Base-by-base conservation (phyloP, 345 rosid genomes). In the Sonneratia alba region DNA sequence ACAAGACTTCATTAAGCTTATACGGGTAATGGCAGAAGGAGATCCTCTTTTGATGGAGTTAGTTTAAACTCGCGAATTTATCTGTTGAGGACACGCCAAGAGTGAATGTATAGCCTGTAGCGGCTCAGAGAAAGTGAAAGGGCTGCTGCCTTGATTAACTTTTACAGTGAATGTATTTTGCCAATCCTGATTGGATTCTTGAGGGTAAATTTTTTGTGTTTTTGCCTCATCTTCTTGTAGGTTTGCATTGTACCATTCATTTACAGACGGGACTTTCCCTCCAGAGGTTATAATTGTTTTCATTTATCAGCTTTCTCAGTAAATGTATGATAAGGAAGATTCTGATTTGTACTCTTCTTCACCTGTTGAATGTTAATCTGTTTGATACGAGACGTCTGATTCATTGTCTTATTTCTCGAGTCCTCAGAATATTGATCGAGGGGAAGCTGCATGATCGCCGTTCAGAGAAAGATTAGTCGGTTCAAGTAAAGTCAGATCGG, bases 1-100 rank as follows among this genome's bases (percentile, higher is more conserved):
- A 69, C 93, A 84, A 75, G 98, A 95, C 79, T 95, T 95, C 81
- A 90, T 95, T 75, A 90, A 89, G 83, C 77, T 95, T 72, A 85
- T 89, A 66, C 85, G 91, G 82, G 80, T 81, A 80, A 95, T 95
- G 99, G 98, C 94, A 6, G 96, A 89, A 82, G 99, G 99, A 9
- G 99, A 95, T 78, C 97, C 97, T 49, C 85, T 95, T 36, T 77
- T 95, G 56, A 85, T 90, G 98, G 99, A 95, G 73, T 70, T 95
- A 55, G 87, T 88, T 79, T 95, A 85, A 94, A 75, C 82, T 73
- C 42, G 36, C 69, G 53, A 42, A 53, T 45, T 24, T 38, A 53
- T n/a, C 66, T 14, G 68, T 61, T 55, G 16, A 66, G 36, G 43
- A 48, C 66, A 55, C 67, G 24, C n/a, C 49, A 34, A 19, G 32